Evolutionary conservation across 2,329 filamentous ascomycete genomes (phyloP), one percentile per base, ranked within the genome.

Genomic region (Sporothrix variecibatus): DNA sequence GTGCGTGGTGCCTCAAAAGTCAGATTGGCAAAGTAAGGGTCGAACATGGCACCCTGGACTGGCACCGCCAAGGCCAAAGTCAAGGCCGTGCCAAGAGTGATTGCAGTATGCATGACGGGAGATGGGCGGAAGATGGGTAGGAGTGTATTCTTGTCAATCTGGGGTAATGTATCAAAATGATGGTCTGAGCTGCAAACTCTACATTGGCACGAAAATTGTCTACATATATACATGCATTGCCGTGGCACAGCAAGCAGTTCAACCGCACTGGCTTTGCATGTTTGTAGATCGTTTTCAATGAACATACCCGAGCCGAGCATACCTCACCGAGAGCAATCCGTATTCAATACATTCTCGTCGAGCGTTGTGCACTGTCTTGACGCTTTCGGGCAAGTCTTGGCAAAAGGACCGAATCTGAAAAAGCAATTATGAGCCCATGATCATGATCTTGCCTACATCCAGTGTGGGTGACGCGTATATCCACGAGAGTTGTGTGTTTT

Each of bases 11-110:
- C 58, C 28, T 62, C 58, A 38, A 62, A 62, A 7, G 58, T 62
- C 58, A 62, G 58, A 31, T 62, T 62, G 26, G 58, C 58, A 62
- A 62, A 62, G 31, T 62, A 62, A 20, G 53, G 58, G 58, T 62
- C 58, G 28, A 62, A 62, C 58, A 62, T 62, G 58, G 58, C 58
- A 7, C 26, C 58, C 26, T 28, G 15, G 58, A 15, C 58, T 8
- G 58, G 58, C 5, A 26, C 28, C 17, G 26, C 58, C 58, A 62
- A 38, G 58, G 58, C 58, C 51, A 56, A n/a, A 28, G 51, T n/a
- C 51, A 56, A 56, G 51, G 51, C n/a, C 2, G 23, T 26, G 23
- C 46, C 46, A 49, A 49, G 46, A 49, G 5, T 2, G 46, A 20
- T 49, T 15, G 46, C 12, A 49, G 46, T 49, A 49, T 49, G 46